Base-by-base conservation (phyloP, 768 basidiomycete genomes). In the Clathrus columnatus region DNA sequence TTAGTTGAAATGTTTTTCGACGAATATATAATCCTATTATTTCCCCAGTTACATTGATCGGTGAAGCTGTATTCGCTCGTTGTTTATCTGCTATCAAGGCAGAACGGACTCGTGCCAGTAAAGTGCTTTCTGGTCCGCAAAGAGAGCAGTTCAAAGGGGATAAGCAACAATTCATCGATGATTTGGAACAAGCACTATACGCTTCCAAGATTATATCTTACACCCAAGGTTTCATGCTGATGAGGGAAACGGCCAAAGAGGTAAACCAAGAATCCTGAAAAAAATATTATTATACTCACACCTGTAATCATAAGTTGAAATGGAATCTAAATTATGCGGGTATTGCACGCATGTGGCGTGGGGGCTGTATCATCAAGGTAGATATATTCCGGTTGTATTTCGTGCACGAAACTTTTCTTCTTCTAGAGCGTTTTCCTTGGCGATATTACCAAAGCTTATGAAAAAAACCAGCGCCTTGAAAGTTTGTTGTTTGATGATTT, bases 131-230 rank as follows among this genome's bases (percentile, higher is more conserved):
- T 58, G 96, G 93, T 32, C 96, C 96, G 36, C 84, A 89, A 68
- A 89, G 85, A 68, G 91, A 95, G 69, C 72, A 83, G 21, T 98
- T 98, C 90, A 84, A 84, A 59, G 96, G 95, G 58, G 92, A 97
- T 82, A 98, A 97, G 80, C 79, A 94, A 69, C 87, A 93, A 67
- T 99, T 99, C 75, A 96, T 99, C 69, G 90, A 96, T 68, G 96
- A 99, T 72, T 86, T 99, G 60, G 96, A 98, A 73, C 96, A 98
- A 71, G 96, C 95, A 48, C 79, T 99, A 57, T 99, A 99, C 73
- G 96, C 95, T 50, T 96, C 94, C 64, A 99, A 99, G 80, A 93
- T 99, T 71, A 95, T 97, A 65, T 98, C 95, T 27, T 99, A 99
- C 78, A 91, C 95, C 4, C 96, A 99, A 73, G 96, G 96, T 61